phyloP scores from a whole-genome alignment of 208 protist species.

The Sergeia podlipaevii region DNA sequence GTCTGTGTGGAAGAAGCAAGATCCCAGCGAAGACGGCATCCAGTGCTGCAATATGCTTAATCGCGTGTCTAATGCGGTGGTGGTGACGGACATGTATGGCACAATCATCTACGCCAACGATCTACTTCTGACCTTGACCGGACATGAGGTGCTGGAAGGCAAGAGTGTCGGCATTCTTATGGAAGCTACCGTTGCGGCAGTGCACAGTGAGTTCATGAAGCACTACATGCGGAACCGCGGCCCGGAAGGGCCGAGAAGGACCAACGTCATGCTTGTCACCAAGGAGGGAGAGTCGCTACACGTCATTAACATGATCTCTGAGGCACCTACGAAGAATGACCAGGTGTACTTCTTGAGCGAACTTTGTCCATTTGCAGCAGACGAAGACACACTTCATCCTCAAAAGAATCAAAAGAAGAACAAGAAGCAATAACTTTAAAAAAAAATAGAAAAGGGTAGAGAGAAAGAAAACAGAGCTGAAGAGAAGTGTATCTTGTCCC shows the following conservation, averaged over 20 bases:
- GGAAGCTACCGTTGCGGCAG: constrained; percentile 4
- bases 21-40: neutral
- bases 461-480: too few relatives aligned
- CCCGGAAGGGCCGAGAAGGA: neutral
- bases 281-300: constrained; percentile 9
- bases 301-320: neutral
- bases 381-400: neutral
- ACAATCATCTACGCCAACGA: constrained; percentile 12
- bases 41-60: neutral
- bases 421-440: too few relatives aligned
- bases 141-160: constrained; percentile 8
- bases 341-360: constrained; percentile 5
- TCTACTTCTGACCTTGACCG: neutral
- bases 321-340: neutral
- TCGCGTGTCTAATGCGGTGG: neutral
- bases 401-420: neutral
- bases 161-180: constrained; percentile 12
- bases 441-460: too few relatives aligned
- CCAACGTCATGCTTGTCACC: neutral
- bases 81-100: constrained; percentile 6
- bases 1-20: constrained; percentile 2
- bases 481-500: too few relatives aligned
- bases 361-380: neutral
- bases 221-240: constrained; percentile 12
- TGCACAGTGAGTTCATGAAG: constrained; percentile 12